Base-by-base conservation (phyloP, 140 eudicot species). In the Stevia rebaudiana region DNA sequence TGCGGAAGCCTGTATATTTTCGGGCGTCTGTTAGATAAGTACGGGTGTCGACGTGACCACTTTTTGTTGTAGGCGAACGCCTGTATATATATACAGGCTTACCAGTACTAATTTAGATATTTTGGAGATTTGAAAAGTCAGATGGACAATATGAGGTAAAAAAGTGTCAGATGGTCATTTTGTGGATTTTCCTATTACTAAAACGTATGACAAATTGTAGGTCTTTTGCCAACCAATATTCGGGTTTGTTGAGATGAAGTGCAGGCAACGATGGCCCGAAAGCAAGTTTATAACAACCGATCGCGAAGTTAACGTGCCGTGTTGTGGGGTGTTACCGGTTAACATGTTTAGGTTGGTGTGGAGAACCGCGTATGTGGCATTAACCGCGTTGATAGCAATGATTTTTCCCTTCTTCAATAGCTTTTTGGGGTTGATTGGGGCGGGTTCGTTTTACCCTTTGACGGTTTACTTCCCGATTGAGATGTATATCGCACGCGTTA, bases 401-500 rank as follows among this genome's bases (percentile, higher is more conserved):
- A 74, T 86, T 22, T 81, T 89, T 22, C 97, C 97, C 1, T 89
- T 89, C 58, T 89, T 89, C 85, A 89, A 89, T 39, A 82, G 79
- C 72, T 83, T 89, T 78, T 61, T 89, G 31, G 95, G 97, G n/a
- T 41, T 89, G 36, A 80, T 89, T 0, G 97, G 97, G 24, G 92
- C 97, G 1, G 84, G 79, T 6, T 80, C 95, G 0, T 89, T 89
- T 67, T 89, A 84, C 70, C 97, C 97, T 6, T 42, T 89, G 37
- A 86, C 97, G 0, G 95, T 89, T 36, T 89, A 86, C 44, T 89
- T 89, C 65, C 97, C 97, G 0, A 67, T 89, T n/a, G 97, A 86
- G 73, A 81, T 89, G 92, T 83, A 89, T 72, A 83, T 89, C 35
- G 86, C 82, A 0, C 82, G 79, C 73, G 77, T 83, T 11, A 79